Percentiles rank a stretch among this genome's conserved stretches.
Conservation (phyloP, 495 filamentous ascomycete genomes). For the Aspergillus funiculosus region DNA sequence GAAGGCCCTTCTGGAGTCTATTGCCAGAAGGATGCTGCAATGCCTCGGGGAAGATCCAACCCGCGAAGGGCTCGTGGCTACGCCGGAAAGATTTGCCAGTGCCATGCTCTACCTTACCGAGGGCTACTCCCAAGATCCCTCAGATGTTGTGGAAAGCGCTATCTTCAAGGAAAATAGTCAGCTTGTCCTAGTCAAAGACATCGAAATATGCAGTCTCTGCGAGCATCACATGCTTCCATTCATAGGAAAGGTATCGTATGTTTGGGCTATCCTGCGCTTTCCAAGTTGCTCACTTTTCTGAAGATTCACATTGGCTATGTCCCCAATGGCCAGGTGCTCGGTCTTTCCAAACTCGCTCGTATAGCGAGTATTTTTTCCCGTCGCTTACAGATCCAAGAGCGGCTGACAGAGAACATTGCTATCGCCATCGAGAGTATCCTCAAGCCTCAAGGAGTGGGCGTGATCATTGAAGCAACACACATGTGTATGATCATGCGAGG, state of each 20-base stretch:
- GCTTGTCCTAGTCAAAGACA: conserved; percentile 87
- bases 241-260: conserved; percentile 58
- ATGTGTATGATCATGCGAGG: conserved; percentile 88
- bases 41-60: conserved; percentile 84
- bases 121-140: conserved; percentile 79
- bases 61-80: conserved; percentile 70
- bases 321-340: conserved; percentile 66
- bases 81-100: conserved; percentile 76
- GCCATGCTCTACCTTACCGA: conserved; percentile 89
- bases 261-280: background rate
- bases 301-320: conserved; percentile 91
- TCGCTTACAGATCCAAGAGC: conserved; percentile 78
- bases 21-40: too few species aligned
- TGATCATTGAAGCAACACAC: conserved; percentile 83
- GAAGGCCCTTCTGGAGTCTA: too few species aligned
- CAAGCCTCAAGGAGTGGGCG: conserved; percentile 71
- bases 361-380: conserved; percentile 87
- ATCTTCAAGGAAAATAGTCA: conserved; percentile 87
- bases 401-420: conserved; percentile 81
- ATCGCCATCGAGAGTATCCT: conserved; percentile 76
- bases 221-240: conserved; percentile 90
- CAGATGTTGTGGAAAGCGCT: conserved; percentile 74
- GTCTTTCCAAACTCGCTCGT: conserved; percentile 80
- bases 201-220: conserved; percentile 80
- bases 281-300: background rate